Evolutionary conservation across 345 rosid species (phyloP), one percentile per base, ranked within the genome.

Genomic region (Lumnitzera littorea): DNA sequence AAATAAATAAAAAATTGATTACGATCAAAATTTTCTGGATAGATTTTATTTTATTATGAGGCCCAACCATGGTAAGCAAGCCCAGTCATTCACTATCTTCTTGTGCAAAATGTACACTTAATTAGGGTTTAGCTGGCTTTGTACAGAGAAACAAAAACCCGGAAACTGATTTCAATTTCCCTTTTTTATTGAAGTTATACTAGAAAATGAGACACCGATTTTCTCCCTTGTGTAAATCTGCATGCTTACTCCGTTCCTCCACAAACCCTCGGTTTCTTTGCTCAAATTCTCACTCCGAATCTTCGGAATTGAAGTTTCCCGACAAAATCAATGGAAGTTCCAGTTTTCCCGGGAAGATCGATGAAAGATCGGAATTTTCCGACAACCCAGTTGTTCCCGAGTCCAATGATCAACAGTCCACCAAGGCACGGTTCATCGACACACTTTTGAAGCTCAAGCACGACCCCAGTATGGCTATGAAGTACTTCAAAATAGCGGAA

Each of bases 391-490:
- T 47, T 51, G 56, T 9, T 17, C 50, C 58, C 25, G 61, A 46
- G 36, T 25, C 68, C 53, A 43, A 61, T 23, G 54, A 56, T 12
- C 24, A 54, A 15, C 41, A 61, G 49, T 25, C 51, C 51, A 13
- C 48, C 36, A 64, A 13, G 59, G 59, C 70, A 51, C 51, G 51
- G 62, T 68, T 78, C 27, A 69, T 86, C 62, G 50, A 63, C 52
- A 70, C 66, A 16, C 95, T 89, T 60, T 64, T 84, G 12, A 57
- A 66, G 54, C 72, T 62, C 47, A 80, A 27, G 75, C 59, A 63
- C 49, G 62, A 75, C 49, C 86, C 95, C 2, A 8, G 50, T 20
- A 67, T 76, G 13, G 91, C 95, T 58, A 63, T 79, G 53, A 53
- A 54, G 62, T 80, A 74, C 77, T 89, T 70, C 68, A 53, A 48